Evolutionary conservation across 768 basidiomycete species (phyloP), one percentile per base, ranked within the genome.

Genomic region (Boletus barrowsii): DNA sequence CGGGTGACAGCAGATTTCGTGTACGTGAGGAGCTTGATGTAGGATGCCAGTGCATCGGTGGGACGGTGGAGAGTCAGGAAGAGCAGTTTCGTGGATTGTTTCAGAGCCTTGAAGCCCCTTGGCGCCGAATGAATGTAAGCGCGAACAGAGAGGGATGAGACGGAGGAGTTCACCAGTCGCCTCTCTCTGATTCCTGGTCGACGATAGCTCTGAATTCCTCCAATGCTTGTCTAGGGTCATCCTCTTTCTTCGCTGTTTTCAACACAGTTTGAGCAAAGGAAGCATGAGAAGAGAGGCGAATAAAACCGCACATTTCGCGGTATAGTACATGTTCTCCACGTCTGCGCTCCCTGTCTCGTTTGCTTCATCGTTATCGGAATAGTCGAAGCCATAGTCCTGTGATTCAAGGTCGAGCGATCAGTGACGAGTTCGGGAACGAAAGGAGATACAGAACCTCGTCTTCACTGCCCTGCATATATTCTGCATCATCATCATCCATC

Each of bases 41-140:
- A 99, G 9, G 93, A 88, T 67, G 82, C 75, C 54, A 98, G 74
- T 0, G 97, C 97, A 47, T 95, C 89, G 43, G 80, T 79, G 20
- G 94, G 93, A 65, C 91, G 78, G 61, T 83, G 81, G 26, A 94
- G 79, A 22, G 74, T 76, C 47, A 96, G 80, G 70, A 89, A 99
- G 51, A 95, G 83, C 48, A 98, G 77, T 70, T 99, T 99, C 17
- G 95, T 98, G 47, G 90, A 91, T 65, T 99, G 97, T 65, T 99
- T 99, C 55, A 99, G 80, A 6, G 95, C 92, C 71, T 99, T 99
- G 83, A 99, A 99, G 3, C 95, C 97, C 96, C 95, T 98, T 32
- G 52, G 56, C 35, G 56, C 15, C 10, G 33, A 13, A 32, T 11
- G 13, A 8, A 41, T 15, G 30, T 59, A 33, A 57, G 49, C 17